Percentiles rank a stretch among this genome's conserved stretches.
phyloP scores from a whole-genome alignment of 2,329 filamentous ascomycete genomes.

The Raffaelea deltoideospora region DNA sequence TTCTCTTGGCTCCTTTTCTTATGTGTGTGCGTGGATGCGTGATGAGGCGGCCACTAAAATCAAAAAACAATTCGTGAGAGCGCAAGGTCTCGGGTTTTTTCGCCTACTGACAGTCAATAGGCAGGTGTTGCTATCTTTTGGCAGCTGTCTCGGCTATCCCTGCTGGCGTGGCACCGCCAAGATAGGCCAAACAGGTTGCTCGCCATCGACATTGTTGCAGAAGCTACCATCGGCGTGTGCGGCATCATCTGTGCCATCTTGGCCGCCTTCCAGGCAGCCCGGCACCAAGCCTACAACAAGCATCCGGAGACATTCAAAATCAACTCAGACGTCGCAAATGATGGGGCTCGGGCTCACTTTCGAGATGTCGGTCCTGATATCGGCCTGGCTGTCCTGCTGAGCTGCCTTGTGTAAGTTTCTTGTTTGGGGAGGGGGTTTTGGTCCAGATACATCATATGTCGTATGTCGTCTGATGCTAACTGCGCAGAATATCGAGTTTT shows the following conservation, averaged over 20 bases:
- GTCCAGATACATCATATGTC: background rate
- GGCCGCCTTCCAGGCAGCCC: conserved; percentile 8
- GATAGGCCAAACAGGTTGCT: background rate
- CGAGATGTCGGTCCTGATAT: conserved; percentile 5
- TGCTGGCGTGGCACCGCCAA: background rate
- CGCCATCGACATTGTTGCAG: conserved; percentile 1
- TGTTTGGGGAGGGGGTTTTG: background rate
- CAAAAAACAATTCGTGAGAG: no score
- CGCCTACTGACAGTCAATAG: background rate
- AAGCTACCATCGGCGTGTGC: conserved; percentile 4
- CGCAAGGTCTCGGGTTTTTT: no score
- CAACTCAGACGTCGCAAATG: background rate
- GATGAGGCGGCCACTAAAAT: no score
- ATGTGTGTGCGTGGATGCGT: no score
- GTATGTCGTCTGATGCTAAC: background rate
- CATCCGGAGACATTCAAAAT: background rate
- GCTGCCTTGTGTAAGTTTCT: conserved; percentile 1
- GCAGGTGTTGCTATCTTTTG: conserved; percentile 4
- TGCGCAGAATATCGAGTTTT: conserved; percentile 3
- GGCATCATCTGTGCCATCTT: conserved; percentile 6
- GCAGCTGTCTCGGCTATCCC: conserved; percentile 2
- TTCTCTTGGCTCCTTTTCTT: no score
- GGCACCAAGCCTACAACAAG: conserved; percentile 6
- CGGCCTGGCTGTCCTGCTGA: conserved; percentile 1
- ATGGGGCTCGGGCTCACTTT: no score